Evolutionary conservation across 805 yeast genomes (phyloP).

Genomic region (Pachysolen tannophilus): DNA sequence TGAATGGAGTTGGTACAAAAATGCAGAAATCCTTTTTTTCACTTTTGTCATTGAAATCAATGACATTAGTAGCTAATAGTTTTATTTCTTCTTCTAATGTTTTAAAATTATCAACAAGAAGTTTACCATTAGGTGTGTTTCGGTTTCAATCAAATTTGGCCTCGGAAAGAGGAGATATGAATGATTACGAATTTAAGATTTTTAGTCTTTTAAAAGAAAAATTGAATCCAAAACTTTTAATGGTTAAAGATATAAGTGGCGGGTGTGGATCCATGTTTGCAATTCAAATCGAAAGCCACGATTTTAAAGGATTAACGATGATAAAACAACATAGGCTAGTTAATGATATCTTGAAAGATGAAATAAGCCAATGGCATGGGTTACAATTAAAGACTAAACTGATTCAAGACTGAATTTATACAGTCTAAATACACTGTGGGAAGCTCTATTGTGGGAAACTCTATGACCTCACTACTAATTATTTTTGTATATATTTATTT

Average conservation of each 20-base stretch:
- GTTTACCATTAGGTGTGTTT: too few relatives aligned
- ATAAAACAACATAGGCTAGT: conserved; percentile 91
- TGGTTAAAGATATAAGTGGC: conserved; percentile 79
- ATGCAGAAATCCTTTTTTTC: too few relatives aligned
- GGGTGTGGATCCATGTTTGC: conserved; percentile 99
- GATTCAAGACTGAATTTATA: conserved; percentile 14
- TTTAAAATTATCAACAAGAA: too few relatives aligned
- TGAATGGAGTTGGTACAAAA: too few relatives aligned
- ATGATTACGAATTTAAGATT: conserved; percentile 58
- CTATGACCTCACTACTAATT: too few relatives aligned
- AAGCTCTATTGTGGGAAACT: too few relatives aligned
- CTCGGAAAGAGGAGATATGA: conserved; percentile 25
- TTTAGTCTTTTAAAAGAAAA: conserved; percentile 43
- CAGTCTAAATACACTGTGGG: too few relatives aligned
- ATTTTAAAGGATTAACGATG: conserved; percentile 76
- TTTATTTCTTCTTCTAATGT: too few relatives aligned
- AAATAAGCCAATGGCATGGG: conserved; percentile 92
- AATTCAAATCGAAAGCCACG: conserved; percentile 60
- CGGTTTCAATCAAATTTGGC: too few relatives aligned
- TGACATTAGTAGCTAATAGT: too few relatives aligned
- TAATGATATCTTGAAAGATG: conserved; percentile 72
- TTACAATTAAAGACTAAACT: conserved; percentile 74
- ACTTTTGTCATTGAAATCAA: too few relatives aligned
- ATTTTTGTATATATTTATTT: too few relatives aligned
- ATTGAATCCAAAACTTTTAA: conserved; percentile 53